A percentile compares a stretch with the other conserved stretches of the same genome.
Conservation (phyloP, 208 protist species). For the Trypanosoma mega region DNA sequence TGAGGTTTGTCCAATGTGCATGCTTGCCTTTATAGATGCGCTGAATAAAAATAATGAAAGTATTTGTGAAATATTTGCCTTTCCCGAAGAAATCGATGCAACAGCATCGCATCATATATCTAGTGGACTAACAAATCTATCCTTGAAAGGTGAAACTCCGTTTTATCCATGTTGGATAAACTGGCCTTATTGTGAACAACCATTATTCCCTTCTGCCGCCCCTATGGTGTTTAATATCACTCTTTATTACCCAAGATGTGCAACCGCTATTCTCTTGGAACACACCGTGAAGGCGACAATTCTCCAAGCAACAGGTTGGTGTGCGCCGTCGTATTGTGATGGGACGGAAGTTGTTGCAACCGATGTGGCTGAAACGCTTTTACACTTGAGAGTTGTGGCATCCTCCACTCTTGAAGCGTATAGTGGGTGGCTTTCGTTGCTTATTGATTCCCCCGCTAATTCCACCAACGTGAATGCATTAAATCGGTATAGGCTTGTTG, state of each 20-base stretch:
- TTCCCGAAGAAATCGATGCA: slow-evolving; percentile 22
- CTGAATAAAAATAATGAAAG: background rate
- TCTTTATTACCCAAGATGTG: slow-evolving; percentile 30
- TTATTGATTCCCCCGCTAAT: slow-evolving; percentile 27
- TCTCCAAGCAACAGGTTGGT: slow-evolving; percentile 13
- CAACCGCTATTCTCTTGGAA: slow-evolving; percentile 2
- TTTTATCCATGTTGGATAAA: slow-evolving; percentile 16
- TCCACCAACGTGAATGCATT: slow-evolving; percentile 8
- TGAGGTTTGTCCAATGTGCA: slow-evolving; percentile 44
- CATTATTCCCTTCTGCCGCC: slow-evolving; percentile 66
- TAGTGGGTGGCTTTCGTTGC: slow-evolving; percentile 26
- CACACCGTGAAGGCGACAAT: slow-evolving; percentile 4
- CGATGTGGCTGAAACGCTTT: slow-evolving; percentile 5
- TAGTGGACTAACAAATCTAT: background rate
- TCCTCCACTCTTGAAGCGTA: slow-evolving; percentile 12
- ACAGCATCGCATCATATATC: slow-evolving; percentile 17
- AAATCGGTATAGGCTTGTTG: slow-evolving; percentile 24
- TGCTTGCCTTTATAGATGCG: slow-evolving; percentile 25
- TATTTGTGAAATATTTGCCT: slow-evolving; percentile 15
- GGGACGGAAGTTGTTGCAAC: background rate
- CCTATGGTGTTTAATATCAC: slow-evolving; percentile 94
- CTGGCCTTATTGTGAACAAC: slow-evolving; percentile 95
- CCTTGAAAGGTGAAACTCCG: background rate
- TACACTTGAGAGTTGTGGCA: slow-evolving; percentile 14
- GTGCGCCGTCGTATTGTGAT: background rate